Evolutionary conservation across 1,139 yeast species (phyloP), one percentile per base, ranked within the genome.

Genomic region (Suzukiozyma palmioleophila): DNA sequence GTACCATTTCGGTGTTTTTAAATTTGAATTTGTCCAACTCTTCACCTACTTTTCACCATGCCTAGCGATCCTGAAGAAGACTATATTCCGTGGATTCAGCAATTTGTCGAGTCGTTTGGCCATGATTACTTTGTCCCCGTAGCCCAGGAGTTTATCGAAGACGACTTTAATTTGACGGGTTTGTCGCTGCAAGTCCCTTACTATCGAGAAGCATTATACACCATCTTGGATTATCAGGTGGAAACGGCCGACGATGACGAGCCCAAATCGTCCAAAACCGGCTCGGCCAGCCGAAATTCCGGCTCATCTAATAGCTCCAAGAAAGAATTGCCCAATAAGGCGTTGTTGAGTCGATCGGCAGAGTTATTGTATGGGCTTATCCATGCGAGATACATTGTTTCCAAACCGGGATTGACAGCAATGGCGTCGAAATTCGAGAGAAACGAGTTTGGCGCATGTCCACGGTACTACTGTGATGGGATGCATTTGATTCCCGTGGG

Each of bases 351-450:
- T 41, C 95, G 86, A 58, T 80, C 92, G 10, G 97, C 98, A 1
- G 97, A 89, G 61, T 73, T 88, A 43, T 69, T 94, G 38, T 92
- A 90, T 58, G 98, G 98, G 1, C 70, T 92, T 46, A 90, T 94
- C 40, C 99, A 92, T 60, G 96, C 97, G 7, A 70, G 99, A 43
- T 92, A 77, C 61, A 87, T 94, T 45, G 72, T 89, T 33, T 84
- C 96, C 7, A 86, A 92, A 51, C 92, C 83, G 33, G 99, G 99
- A 0, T 70, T 92, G 43, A 86, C 90, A 43, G 80, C 86, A 29
- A 90, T 92, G 97, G 96, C 95, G n/a, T 87, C 87, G 47, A 92
- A 92, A 58, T 92, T 85, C 60, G 96, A 89, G 53, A 75, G 83
- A 46, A 84, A 84, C 56, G 89, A 85, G 51, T 92, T 92, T 60